Base-by-base conservation (phyloP, 139 green algal species). In the Ettlia oleoabundans region DNA sequence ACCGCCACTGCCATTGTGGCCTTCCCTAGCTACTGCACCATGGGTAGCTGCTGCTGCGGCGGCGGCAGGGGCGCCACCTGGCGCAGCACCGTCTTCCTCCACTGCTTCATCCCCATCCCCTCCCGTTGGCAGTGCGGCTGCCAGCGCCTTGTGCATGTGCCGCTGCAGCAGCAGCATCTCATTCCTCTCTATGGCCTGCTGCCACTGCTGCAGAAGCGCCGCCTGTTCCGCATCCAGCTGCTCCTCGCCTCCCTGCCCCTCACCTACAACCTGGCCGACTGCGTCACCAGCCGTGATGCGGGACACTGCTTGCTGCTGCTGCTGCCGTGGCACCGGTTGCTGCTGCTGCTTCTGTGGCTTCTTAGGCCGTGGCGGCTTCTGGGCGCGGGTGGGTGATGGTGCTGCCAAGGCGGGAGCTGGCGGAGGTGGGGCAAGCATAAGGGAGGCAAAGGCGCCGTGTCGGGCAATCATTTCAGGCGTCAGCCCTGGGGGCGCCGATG, bases 151-250 rank as follows among this genome's bases (percentile, higher is more conserved):
- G 4, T 30, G 24, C 35, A 83, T 24, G 64, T 76, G 71, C 30
- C 71, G 64, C 75, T 86, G 81, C 68, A 82, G 64, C 64, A 86
- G 71, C 42, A 72, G 37, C 81, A 86, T 76, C 58, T 86, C 74
- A 65, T 71, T 74, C 33, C 81, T 26, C n/a, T 80, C 71, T 19
- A 38, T 52, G 10, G 80, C 72, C 1, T 32, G 51, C 62, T 9
- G 22, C 72, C 73, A 82, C 43, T 73, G 38, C 0, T 43, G 26
- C 52, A 78, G 24, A 69, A 66, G 37, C 69, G 24, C 8, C 42
- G 28, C 35, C 51, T 26, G n/a, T 47, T 58, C 74, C 2, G 38
- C 67, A 28, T 70, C 63, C n/a, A n/a, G n/a, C n/a, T n/a, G n/a
- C n/a, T n/a, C n/a, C n/a, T n/a, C n/a, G n/a, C n/a, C n/a, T n/a